Percentiles rank a stretch among this genome's conserved stretches.
Evolutionary conservation across 1,284 basidiomycete genomes (phyloP).

Genomic region (Erythrobasidium hasegawianum): DNA sequence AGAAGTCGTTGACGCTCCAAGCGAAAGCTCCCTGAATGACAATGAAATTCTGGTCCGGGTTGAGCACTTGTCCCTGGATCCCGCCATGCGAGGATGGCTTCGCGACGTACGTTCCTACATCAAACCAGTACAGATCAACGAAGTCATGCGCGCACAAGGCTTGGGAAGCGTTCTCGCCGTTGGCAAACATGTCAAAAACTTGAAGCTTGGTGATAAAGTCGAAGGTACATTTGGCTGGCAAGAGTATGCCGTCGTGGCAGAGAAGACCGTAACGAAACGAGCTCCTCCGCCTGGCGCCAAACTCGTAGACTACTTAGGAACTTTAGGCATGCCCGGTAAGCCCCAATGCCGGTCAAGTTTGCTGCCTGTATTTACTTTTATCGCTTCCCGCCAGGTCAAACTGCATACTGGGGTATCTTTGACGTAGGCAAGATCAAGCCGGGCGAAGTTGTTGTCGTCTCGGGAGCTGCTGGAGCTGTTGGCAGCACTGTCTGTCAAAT

Average conservation of each 20-base stretch:
- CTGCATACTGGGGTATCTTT: conserved; percentile 63
- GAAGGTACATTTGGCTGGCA: conserved; percentile 38
- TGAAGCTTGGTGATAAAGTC: conserved; percentile 34
- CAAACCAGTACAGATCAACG: conserved; percentile 40
- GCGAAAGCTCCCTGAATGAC: conserved; percentile 11
- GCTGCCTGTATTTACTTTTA: not conserved
- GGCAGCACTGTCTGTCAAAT: conserved; percentile 51
- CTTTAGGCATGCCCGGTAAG: conserved; percentile 44
- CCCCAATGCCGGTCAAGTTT: not conserved
- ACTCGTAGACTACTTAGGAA: conserved; percentile 46
- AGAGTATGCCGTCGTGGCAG: conserved; percentile 38
- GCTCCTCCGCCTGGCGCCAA: conserved; percentile 33
- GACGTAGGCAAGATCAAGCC: conserved; percentile 72
- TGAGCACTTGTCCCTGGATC: conserved; percentile 47
- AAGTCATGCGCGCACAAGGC: conserved; percentile 41
- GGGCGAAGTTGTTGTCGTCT: conserved; percentile 77
- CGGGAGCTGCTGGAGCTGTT: conserved; percentile 84
- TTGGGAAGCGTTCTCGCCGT: conserved; percentile 38
- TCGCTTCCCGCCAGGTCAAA: conserved; percentile 41
- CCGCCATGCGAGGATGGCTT: conserved; percentile 44
- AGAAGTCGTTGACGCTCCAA: conserved; percentile 7
- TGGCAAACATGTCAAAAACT: conserved; percentile 11
- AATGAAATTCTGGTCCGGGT: conserved; percentile 46
- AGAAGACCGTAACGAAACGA: conserved; percentile 37
- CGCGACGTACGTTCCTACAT: conserved; percentile 41